Evolutionary conservation across 805 yeast species (phyloP), one percentile per base, ranked within the genome.

Genomic region (Candida schatavii): DNA sequence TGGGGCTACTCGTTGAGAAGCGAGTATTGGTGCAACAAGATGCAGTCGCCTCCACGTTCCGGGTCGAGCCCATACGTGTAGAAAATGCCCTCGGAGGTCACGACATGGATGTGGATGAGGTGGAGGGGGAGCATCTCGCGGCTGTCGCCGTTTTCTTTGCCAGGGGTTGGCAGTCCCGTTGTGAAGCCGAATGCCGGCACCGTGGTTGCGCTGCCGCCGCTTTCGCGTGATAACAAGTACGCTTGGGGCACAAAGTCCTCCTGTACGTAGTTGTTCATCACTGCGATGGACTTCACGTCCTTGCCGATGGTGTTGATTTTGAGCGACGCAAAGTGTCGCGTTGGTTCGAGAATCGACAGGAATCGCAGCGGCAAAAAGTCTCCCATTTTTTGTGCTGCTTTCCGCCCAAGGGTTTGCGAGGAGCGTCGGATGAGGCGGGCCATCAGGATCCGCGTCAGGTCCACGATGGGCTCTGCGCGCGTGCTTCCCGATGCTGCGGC

Each of bases 11-110:
- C 57, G 23, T 65, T 72, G 23, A 68, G 54, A 32, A 85, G 65
- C 4, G 83, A 74, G 54, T 81, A 83, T 54, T 88, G 96, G 46
- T 82, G 79, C 42, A 86, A 66, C 46, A 88, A 66, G 30, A 84
- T 78, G 63, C 98, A 91, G 56, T 90, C 97, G 2, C 99, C 99
- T 1, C 98, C 98, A 41, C 90, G 66, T 46, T 83, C 95, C 0
- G 93, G 83, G 47, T 88, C 93, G 35, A 91, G 66, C 2, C 83
- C 83, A 60, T 88, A 91, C 39, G 85, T 86, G 53, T 83, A 85
- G 50, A 86, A 84, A 49, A 76, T 78, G 0, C 98, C 98, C 43
- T 81, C 86, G 0, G 84, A 75, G 0, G 96, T 87, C 3, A 88
- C 87, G 4, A 89, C 91, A 44, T 80, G 74, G 11, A 80, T 80